Conservation (phyloP, 495 filamentous ascomycete species). For the Penicillium argentinense region DNA sequence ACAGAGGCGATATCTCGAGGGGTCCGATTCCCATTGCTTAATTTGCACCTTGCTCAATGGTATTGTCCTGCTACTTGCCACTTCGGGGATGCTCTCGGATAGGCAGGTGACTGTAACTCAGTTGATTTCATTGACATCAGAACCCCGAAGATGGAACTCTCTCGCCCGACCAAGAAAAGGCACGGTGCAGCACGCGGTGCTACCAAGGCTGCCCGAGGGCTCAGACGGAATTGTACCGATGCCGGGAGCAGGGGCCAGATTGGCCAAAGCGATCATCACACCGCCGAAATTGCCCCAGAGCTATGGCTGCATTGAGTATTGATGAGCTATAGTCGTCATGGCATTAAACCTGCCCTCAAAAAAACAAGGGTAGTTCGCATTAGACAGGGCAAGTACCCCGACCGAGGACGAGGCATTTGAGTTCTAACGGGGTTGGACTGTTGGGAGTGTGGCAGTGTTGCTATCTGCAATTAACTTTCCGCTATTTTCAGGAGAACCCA, state of each 20-base stretch:
- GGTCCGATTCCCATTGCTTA: no score
- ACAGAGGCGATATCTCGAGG: no score
- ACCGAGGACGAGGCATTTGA: neutral
- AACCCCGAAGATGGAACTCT: no score
- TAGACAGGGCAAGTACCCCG: neutral
- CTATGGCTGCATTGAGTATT: neutral
- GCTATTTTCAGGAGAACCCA: no score
- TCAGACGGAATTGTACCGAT: neutral
- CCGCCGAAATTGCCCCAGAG: constrained; percentile 1
- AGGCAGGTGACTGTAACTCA: no score
- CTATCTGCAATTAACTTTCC: constrained; percentile 2
- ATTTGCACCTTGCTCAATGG: no score
- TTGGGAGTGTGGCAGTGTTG: neutral
- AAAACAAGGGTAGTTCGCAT: no score
- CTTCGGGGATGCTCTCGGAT: no score
- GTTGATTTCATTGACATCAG: no score
- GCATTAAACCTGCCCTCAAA: no score
- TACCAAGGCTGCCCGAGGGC: neutral
- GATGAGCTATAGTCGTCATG: neutral
- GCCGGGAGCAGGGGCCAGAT: neutral
- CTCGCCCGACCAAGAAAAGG: neutral
- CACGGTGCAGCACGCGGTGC: neutral
- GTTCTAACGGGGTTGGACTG: neutral
- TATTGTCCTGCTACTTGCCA: no score
- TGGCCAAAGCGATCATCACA: neutral